These are phyloP conservation scores for Papiliotrema laurentii DNA, from an alignment of 1,284 basidiomycete species.

Conservation along the genomic window DNA sequence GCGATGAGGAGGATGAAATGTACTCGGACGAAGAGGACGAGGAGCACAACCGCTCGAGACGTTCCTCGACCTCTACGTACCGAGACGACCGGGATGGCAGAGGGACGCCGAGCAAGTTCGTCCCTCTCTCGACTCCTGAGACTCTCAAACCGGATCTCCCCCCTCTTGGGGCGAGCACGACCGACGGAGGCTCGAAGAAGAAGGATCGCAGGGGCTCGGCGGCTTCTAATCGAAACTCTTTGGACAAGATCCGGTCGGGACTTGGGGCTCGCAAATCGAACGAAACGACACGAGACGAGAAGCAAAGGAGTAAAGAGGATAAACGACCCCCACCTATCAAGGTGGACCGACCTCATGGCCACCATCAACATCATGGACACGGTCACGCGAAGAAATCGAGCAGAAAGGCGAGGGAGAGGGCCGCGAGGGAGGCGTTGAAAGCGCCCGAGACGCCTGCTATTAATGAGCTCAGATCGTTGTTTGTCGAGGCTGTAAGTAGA, in stretches of 20 bases:
- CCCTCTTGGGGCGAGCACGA: neutral
- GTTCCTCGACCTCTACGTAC: neutral
- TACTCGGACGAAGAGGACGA: slow-evolving; percentile 47
- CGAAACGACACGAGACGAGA: neutral
- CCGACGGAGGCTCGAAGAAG: neutral
- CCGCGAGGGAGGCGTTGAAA: slow-evolving; percentile 51
- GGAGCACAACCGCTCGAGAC: slow-evolving; percentile 5
- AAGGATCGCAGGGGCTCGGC: neutral
- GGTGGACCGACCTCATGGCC: neutral
- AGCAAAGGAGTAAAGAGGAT: slow-evolving; percentile 4
- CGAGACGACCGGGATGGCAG: neutral
- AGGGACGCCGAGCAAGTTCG: neutral
- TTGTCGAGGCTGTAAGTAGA: slow-evolving; percentile 74
- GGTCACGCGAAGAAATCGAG: slow-evolving; percentile 26
- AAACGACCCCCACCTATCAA: slow-evolving; percentile 4
- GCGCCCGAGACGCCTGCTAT: slow-evolving; percentile 74
- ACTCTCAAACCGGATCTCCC: slow-evolving; percentile 4
- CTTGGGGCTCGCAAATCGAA: neutral
- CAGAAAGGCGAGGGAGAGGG: slow-evolving; percentile 46
- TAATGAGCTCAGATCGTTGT: slow-evolving; percentile 72
- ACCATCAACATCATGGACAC: too few relatives aligned
- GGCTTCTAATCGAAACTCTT: neutral
- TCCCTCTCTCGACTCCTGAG: slow-evolving; percentile 1
- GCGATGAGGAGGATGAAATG: slow-evolving; percentile 56
- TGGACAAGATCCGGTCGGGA: slow-evolving; percentile 3